phyloP scores from a whole-genome alignment of 805 yeast species.

The Alloascoidea africana region DNA sequence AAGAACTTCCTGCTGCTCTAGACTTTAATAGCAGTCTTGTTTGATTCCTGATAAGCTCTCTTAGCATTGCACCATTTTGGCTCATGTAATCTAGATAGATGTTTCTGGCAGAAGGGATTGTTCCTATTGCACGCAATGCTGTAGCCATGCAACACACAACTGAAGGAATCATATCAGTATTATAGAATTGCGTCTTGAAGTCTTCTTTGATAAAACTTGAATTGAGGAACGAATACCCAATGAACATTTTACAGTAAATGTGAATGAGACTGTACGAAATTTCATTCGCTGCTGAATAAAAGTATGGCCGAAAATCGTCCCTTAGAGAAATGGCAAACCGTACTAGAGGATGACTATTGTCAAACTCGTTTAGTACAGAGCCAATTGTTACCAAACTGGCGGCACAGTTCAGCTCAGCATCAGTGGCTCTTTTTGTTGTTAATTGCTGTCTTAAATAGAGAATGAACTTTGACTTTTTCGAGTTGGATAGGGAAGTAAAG shows the following conservation, averaged over 20 bases:
- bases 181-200: not conserved
- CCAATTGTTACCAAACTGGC: not conserved
- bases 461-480: not conserved
- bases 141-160: not conserved
- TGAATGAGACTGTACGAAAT: not conserved
- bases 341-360: not conserved
- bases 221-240: not conserved
- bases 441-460: not conserved
- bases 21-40: not conserved
- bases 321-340: not conserved
- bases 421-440: not conserved
- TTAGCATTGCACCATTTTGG: not conserved
- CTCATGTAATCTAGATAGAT: not conserved
- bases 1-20: constrained; percentile 1
- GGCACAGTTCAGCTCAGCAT: not conserved
- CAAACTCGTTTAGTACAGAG: not conserved
- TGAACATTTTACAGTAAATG: not conserved
- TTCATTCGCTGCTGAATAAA: not conserved
- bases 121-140: not conserved
- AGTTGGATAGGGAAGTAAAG: not conserved
- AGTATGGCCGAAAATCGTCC: not conserved
- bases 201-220: not conserved
- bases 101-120: not conserved
- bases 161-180: not conserved
- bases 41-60: constrained; percentile 4